Conservation (phyloP, 306 rosid species). For the Acacia acuminata region DNA sequence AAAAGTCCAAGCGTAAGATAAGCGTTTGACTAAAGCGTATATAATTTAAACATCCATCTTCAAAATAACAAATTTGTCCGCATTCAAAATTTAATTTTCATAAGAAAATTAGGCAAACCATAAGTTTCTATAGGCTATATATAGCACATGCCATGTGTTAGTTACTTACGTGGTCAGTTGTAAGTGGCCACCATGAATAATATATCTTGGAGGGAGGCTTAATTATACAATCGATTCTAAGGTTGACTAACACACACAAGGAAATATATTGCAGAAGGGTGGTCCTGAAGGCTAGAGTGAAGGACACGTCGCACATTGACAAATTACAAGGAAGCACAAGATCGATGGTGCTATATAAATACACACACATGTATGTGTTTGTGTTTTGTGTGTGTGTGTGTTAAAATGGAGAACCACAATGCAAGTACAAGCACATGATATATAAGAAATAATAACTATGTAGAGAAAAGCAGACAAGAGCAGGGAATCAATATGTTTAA, state of each 20-base stretch:
- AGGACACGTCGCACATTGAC: background rate
- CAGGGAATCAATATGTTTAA: background rate
- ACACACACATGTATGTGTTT: no score
- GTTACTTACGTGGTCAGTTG: background rate
- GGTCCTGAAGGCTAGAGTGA: conserved; percentile 7
- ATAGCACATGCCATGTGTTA: background rate
- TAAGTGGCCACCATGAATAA: background rate
- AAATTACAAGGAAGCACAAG: background rate
- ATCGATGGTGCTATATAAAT: background rate
- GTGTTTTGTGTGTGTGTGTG: no score
- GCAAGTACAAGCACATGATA: background rate
- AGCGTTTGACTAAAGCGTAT: background rate
- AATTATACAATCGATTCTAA: background rate
- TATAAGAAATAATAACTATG: background rate
- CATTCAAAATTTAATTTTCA: background rate
- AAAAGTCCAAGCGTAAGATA: background rate
- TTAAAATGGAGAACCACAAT: background rate
- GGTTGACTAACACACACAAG: background rate
- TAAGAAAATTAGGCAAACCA: background rate
- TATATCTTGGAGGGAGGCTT: background rate
- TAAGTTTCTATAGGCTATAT: background rate
- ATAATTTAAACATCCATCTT: background rate
- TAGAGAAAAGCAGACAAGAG: background rate
- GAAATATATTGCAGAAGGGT: background rate
- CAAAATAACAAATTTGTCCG: background rate